These are phyloP conservation scores for Isatis tinctoria DNA, from an alignment of 345 rosid species.

Conservation along the genomic window DNA sequence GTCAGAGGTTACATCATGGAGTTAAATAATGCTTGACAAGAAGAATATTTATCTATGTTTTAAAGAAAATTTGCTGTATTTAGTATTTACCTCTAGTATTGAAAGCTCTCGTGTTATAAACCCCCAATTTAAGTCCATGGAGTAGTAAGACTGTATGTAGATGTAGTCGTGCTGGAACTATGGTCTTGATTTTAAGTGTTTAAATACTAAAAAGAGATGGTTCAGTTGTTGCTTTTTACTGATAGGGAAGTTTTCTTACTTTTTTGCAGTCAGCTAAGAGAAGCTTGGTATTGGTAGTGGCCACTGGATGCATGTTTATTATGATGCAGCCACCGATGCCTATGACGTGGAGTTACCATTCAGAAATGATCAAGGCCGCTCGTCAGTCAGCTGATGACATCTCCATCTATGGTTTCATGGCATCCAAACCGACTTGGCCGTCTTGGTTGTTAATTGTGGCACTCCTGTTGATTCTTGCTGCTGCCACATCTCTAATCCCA, in stretches of 20 bases:
- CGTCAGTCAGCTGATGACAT: conserved; percentile 94
- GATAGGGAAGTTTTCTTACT: not conserved
- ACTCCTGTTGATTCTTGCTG: conserved; percentile 81
- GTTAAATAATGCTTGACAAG: not conserved
- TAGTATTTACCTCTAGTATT: conserved; percentile 9
- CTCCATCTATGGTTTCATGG: conserved; percentile 87
- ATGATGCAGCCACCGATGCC: conserved; percentile 96
- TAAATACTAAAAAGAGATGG: not conserved
- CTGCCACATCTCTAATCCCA: conserved; percentile 83
- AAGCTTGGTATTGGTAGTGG: conserved; percentile 80
- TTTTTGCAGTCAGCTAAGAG: conserved; percentile 88
- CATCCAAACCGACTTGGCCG: conserved; percentile 98
- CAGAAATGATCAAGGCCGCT: conserved; percentile 80
- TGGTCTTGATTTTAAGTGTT: conserved; percentile 4
- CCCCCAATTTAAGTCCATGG: not conserved
- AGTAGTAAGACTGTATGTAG: not conserved
- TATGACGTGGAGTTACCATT: conserved; percentile 73
- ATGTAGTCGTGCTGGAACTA: conserved; percentile 5
- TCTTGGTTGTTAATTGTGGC: conserved; percentile 90
- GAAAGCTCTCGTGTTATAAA: conserved; percentile 1
- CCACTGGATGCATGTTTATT: conserved; percentile 83
- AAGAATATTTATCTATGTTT: not conserved
- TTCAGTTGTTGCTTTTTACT: conserved; percentile 14
- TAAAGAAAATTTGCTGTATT: not conserved
- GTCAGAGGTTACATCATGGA: conserved; percentile 9